phyloP scores from a whole-genome alignment of 2,329 filamentous ascomycete species.

The Pyrenochaeta sp. region DNA sequence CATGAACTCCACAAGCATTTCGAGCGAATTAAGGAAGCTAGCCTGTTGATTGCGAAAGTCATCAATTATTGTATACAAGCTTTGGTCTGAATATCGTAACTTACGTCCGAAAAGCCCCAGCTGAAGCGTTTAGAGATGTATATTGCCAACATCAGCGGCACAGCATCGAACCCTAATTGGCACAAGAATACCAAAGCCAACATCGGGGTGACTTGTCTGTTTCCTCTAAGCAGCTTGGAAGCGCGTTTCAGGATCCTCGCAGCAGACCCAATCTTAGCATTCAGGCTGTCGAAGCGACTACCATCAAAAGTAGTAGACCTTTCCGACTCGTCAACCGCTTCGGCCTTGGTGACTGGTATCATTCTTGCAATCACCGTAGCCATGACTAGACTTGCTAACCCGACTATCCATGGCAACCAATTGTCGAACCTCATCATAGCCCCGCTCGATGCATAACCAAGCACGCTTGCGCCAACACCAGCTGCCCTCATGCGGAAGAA shows the following conservation, averaged over 20 bases:
- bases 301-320: not conserved
- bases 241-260: not conserved
- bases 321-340: not conserved
- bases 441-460: conserved; percentile 24
- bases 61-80: conserved; percentile 1
- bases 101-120: conserved; percentile 27
- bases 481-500: conserved; percentile 25
- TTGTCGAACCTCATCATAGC: conserved; percentile 12
- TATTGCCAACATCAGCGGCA: conserved; percentile 24
- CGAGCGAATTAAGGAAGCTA: conserved; percentile 24
- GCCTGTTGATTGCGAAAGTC: conserved; percentile 7
- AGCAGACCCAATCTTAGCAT: not conserved
- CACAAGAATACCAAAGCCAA: conserved; percentile 20
- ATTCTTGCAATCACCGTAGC: conserved; percentile 9
- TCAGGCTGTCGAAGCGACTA: not conserved
- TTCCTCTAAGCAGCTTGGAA: conserved; percentile 9
- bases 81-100: not conserved
- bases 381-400: conserved; percentile 7
- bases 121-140: conserved; percentile 28
- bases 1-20: conserved; percentile 25
- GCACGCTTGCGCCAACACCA: conserved; percentile 20
- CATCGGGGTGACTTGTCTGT: conserved; percentile 17
- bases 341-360: conserved; percentile 14
- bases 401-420: conserved; percentile 23
- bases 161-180: conserved; percentile 27